These are phyloP conservation scores for Xylaria castorea DNA, from an alignment of 495 filamentous ascomycete species.

Conservation along the genomic window DNA sequence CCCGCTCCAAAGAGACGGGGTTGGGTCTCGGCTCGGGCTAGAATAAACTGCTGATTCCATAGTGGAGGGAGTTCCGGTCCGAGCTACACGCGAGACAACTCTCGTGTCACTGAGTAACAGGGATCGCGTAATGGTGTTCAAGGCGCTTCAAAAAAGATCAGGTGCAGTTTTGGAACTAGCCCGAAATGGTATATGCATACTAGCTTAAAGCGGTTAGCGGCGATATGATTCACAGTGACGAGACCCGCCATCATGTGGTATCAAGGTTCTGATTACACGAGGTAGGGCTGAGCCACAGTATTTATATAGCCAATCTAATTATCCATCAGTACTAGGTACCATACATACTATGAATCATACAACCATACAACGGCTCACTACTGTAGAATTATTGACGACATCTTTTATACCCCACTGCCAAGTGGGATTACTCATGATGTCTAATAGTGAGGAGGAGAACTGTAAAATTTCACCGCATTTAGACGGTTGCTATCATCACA, in stretches of 20 bases:
- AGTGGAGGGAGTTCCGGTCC: background rate
- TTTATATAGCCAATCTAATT: too few species aligned
- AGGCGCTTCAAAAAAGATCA: background rate
- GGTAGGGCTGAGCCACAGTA: conserved; percentile 14
- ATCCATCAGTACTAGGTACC: too few species aligned
- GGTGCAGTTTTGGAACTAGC: background rate
- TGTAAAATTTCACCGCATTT: background rate
- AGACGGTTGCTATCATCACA: background rate
- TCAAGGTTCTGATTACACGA: background rate
- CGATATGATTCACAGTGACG: conserved; percentile 35
- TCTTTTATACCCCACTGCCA: background rate
- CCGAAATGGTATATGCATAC: background rate
- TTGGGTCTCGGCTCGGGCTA: background rate
- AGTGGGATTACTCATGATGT: background rate
- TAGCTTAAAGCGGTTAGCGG: background rate
- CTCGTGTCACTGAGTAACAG: background rate
- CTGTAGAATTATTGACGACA: background rate
- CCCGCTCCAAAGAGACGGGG: background rate
- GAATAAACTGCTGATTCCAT: background rate
- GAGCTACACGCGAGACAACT: background rate
- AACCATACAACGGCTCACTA: background rate
- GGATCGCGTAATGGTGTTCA: too few species aligned
- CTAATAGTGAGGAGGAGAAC: background rate
- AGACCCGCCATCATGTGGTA: background rate
- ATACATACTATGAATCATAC: background rate